A percentile compares a stretch with the other conserved stretches of the same genome.
These are phyloP conservation scores for Canariomyces notabilis DNA, from an alignment of 2,329 filamentous ascomycete genomes.

Conservation along the genomic window DNA sequence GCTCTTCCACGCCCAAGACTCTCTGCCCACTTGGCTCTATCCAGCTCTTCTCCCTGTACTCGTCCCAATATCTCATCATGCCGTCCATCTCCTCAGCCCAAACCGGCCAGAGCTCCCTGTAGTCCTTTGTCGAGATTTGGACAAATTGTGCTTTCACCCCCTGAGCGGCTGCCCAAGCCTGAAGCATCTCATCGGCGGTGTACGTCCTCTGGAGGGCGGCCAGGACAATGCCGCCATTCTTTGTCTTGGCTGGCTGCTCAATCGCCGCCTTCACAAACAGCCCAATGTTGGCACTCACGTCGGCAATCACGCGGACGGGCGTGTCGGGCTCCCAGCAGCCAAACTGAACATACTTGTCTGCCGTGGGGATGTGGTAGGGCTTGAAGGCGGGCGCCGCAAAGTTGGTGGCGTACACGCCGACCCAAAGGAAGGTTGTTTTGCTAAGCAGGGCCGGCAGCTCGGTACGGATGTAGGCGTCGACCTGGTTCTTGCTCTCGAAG, in stretches of 20 bases:
- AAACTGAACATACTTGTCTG: slow-evolving; percentile 29
- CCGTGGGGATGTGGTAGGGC: slow-evolving; percentile 14
- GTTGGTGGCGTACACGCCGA: slow-evolving; percentile 18
- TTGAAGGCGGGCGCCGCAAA: slow-evolving; percentile 16
- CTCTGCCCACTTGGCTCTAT: slow-evolving; percentile 1
- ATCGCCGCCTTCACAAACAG: slow-evolving; percentile 31
- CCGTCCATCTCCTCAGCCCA: slow-evolving; percentile 22
- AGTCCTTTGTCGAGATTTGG: slow-evolving; percentile 9
- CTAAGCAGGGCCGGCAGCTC: slow-evolving; percentile 12
- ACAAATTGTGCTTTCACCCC: slow-evolving; percentile 18
- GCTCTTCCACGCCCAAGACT: slow-evolving; percentile 13
- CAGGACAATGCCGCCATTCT: slow-evolving; percentile 28
- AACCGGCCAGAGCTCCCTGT: slow-evolving; percentile 17
- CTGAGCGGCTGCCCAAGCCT: slow-evolving; percentile 26
- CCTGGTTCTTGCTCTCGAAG: slow-evolving; percentile 22
- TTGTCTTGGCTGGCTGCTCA: slow-evolving; percentile 28
- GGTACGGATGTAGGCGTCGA: slow-evolving; percentile 19
- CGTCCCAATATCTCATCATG: slow-evolving; percentile 25
- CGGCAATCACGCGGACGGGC: slow-evolving; percentile 29
- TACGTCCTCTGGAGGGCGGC: slow-evolving; percentile 23
- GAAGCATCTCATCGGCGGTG: slow-evolving; percentile 28
- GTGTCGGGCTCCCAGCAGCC: slow-evolving; percentile 24
- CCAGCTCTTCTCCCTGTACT: slow-evolving; percentile 19
- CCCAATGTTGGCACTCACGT: slow-evolving; percentile 30
- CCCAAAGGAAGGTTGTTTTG: slow-evolving; percentile 25